phyloP scores from a whole-genome alignment of 1,284 basidiomycete genomes.

The Apiotrichum laibachii region DNA sequence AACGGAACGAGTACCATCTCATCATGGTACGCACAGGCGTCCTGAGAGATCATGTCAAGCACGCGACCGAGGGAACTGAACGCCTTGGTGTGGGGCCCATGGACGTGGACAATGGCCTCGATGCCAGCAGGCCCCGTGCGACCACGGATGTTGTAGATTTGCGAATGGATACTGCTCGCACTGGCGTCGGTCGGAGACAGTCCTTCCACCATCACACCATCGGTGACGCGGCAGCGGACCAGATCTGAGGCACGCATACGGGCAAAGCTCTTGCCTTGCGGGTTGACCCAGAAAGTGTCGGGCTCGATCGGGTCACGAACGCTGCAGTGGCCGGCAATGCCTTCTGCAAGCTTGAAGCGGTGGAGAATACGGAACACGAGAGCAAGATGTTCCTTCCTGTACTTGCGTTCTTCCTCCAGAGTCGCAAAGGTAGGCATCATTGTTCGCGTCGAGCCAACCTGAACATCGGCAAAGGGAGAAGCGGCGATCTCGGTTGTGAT shows the following conservation, averaged over 20 bases:
- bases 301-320: conserved; percentile 44
- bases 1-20: conserved; percentile 42
- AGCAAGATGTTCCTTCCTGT: conserved; percentile 45
- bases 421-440: conserved; percentile 34
- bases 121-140: conserved; percentile 32
- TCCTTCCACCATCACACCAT: conserved; percentile 38
- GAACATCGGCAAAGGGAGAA: conserved; percentile 37
- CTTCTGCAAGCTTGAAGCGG: conserved; percentile 37
- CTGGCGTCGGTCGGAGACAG: conserved; percentile 36
- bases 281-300: conserved; percentile 46
- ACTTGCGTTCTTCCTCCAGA: conserved; percentile 34
- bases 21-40: conserved; percentile 41
- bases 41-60: conserved; percentile 46
- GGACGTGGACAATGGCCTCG: conserved; percentile 44
- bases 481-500: conserved; percentile 28
- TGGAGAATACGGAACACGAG: conserved; percentile 41
- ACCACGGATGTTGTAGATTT: conserved; percentile 35
- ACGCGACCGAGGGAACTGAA: conserved; percentile 34
- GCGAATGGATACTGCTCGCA: conserved; percentile 42
- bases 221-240: conserved; percentile 30
- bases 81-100: conserved; percentile 44
- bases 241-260: conserved; percentile 40
- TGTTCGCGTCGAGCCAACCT: conserved; percentile 35
- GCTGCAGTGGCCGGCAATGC: conserved; percentile 44
- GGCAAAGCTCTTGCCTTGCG: conserved; percentile 40